Evolutionary conservation across 1,139 yeast species (phyloP).

Genomic region (Insectozyma bohioensis): DNA sequence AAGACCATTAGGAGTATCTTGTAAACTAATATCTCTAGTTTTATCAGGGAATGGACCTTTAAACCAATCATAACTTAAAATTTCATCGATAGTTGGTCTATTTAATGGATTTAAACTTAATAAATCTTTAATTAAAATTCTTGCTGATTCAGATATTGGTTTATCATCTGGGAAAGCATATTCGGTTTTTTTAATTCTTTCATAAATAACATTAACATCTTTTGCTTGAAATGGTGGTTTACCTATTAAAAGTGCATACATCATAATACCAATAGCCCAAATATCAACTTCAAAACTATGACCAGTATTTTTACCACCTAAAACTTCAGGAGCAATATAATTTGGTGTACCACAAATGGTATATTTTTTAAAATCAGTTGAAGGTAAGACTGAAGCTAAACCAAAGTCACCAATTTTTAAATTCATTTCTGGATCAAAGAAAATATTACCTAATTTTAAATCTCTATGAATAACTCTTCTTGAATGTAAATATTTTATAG

Average conservation of each 20-base stretch:
- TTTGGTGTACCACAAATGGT: constrained; percentile 98
- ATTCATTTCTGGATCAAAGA: constrained; percentile 89
- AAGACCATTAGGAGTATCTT: constrained; percentile 57
- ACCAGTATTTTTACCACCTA: constrained; percentile 84
- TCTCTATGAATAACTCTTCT: constrained; percentile 96
- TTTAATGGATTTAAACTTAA: constrained; percentile 75
- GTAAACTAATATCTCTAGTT: constrained; percentile 63
- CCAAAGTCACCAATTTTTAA: constrained; percentile 97
- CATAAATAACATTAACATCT: constrained; percentile 91
- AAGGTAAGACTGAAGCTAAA: constrained; percentile 81
- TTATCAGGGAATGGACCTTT: constrained; percentile 80
- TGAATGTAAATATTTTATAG: constrained; percentile 86
- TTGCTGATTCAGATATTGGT: constrained; percentile 70
- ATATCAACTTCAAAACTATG: constrained; percentile 93
- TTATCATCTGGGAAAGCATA: constrained; percentile 77
- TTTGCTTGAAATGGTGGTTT: constrained; percentile 98
- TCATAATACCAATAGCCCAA: constrained; percentile 97
- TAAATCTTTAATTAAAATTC: constrained; percentile 65
- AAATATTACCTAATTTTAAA: constrained; percentile 89
- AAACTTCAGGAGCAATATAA: constrained; percentile 95
- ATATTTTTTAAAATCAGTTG: constrained; percentile 69
- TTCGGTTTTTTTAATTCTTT: constrained; percentile 82
- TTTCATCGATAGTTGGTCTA: constrained; percentile 80
- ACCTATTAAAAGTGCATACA: constrained; percentile 86
- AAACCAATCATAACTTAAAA: constrained; percentile 82